Percentiles rank a stretch among this genome's conserved stretches.
Conservation (phyloP, 495 filamentous ascomycete species). For the Neurospora sp. region DNA sequence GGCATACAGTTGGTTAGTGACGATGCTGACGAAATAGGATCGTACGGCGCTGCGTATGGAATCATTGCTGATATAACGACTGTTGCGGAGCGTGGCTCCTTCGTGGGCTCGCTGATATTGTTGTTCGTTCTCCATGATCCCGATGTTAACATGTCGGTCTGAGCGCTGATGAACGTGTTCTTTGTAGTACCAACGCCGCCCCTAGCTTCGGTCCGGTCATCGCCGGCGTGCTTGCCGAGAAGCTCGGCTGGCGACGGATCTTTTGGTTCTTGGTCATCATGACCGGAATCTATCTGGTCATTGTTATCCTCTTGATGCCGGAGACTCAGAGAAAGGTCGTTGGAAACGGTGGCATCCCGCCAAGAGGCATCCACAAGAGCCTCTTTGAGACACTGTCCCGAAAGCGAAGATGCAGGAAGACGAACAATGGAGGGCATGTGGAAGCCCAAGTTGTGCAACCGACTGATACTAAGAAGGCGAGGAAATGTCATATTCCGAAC, state of each 20-base stretch:
- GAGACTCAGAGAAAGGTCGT: conserved; percentile 49
- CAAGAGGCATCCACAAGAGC: background rate
- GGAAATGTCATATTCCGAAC: background rate
- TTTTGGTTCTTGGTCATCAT: conserved; percentile 51
- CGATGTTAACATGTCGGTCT: background rate
- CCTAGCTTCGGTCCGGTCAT: conserved; percentile 40
- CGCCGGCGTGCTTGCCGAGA: conserved; percentile 41
- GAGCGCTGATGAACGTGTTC: background rate
- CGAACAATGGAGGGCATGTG: background rate
- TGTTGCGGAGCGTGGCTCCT: conserved; percentile 36
- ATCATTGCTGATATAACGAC: conserved; percentile 40
- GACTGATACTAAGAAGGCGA: background rate
- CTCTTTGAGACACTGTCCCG: background rate
- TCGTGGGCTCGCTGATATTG: conserved; percentile 25
- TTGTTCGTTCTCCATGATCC: background rate
- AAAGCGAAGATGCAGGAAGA: background rate
- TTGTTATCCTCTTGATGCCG: conserved; percentile 31
- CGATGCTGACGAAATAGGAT: background rate
- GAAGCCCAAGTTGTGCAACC: background rate
- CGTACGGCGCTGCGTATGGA: conserved; percentile 21
- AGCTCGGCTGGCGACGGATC: conserved; percentile 45
- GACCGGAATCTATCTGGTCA: conserved; percentile 18
- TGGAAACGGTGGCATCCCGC: conserved; percentile 35
- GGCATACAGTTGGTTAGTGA: too few species aligned
- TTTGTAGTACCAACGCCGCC: conserved; percentile 11